Evolutionary conservation across 2,329 filamentous ascomycete genomes (phyloP).

Genomic region (Fusarium hainanense): DNA sequence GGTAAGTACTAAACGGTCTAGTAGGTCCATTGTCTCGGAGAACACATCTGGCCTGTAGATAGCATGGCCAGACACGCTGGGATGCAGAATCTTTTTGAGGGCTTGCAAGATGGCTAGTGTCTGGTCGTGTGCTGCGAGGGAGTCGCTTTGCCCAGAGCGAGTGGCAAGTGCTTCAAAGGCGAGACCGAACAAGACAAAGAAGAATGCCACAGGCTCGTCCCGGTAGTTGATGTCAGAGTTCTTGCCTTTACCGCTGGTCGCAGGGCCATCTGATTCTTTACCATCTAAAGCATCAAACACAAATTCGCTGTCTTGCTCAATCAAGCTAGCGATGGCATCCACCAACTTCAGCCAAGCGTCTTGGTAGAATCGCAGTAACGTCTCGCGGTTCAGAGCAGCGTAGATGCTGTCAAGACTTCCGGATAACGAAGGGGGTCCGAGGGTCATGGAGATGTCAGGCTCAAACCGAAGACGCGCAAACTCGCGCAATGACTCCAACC

Average conservation of each 20-base stretch:
- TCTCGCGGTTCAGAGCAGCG: conserved; percentile 92
- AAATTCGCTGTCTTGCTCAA: conserved; percentile 97
- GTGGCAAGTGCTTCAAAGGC: conserved; percentile 95
- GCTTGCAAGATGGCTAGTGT: conserved; percentile 90
- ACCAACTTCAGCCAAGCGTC: conserved; percentile 97
- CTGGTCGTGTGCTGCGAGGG: conserved; percentile 77
- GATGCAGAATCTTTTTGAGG: conserved; percentile 92
- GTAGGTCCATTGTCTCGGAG: conserved; percentile 94
- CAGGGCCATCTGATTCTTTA: conserved; percentile 68
- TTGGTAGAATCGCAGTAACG: conserved; percentile 94
- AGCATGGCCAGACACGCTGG: conserved; percentile 93
- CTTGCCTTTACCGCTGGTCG: conserved; percentile 65
- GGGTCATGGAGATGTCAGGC: conserved; percentile 92
- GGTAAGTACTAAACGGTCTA: conserved; percentile 91
- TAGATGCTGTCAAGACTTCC: conserved; percentile 94
- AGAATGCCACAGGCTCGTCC: conserved; percentile 97
- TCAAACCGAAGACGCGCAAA: conserved; percentile 95
- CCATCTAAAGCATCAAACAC: conserved; percentile 97
- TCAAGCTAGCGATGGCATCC: conserved; percentile 95
- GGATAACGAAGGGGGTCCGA: conserved; percentile 82
- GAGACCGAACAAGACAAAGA: conserved; percentile 96
- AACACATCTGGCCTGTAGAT: conserved; percentile 98
- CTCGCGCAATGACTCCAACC: conserved; percentile 92
- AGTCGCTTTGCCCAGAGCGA: conserved; percentile 65
- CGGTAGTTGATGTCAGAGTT: conserved; percentile 93